These are phyloP conservation scores for Noccaea bulbosa DNA, from an alignment of 345 rosid species.

Conservation along the genomic window DNA sequence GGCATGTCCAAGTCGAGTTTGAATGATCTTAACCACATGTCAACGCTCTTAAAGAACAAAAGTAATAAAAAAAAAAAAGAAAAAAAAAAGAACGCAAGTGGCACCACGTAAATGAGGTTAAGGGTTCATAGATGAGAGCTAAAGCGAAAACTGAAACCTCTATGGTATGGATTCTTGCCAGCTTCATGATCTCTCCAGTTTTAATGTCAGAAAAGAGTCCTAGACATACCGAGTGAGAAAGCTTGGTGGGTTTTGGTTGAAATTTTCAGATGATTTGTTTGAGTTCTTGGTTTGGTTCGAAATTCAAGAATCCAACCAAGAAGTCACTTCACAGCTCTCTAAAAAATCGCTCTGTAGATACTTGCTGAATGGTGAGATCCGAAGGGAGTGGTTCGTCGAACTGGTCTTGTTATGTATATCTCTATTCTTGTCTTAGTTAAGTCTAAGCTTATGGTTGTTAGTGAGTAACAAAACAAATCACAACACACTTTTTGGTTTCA, in stretches of 20 bases:
- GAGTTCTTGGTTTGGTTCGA: slow-evolving; percentile 24
- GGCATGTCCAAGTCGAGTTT: too few relatives aligned
- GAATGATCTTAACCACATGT: too few relatives aligned
- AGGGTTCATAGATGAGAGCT: too few relatives aligned
- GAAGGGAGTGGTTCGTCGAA: slow-evolving; percentile 3
- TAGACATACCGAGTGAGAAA: slow-evolving; percentile 18
- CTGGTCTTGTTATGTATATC: slow-evolving; percentile 14
- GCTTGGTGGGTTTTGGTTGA: slow-evolving; percentile 31
- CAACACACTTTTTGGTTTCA: too few relatives aligned
- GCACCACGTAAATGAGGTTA: too few relatives aligned
- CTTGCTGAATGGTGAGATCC: too few relatives aligned
- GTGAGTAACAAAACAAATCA: too few relatives aligned
- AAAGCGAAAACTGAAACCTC: background rate
- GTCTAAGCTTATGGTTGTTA: slow-evolving; percentile 5
- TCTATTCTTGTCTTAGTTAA: slow-evolving; percentile 21
- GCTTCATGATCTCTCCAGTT: slow-evolving; percentile 37
- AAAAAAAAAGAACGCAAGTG: too few relatives aligned
- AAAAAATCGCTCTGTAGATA: too few relatives aligned
- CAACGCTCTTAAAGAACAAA: too few relatives aligned
- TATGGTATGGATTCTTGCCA: slow-evolving; percentile 22
- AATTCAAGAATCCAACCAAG: slow-evolving; percentile 19
- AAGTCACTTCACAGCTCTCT: slow-evolving; percentile 23
- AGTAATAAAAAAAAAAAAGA: too few relatives aligned
- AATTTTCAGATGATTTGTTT: slow-evolving; percentile 21
- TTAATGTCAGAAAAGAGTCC: too few relatives aligned